Base-by-base conservation (phyloP, 495 filamentous ascomycete species). In the Bathelium albidoporum region DNA sequence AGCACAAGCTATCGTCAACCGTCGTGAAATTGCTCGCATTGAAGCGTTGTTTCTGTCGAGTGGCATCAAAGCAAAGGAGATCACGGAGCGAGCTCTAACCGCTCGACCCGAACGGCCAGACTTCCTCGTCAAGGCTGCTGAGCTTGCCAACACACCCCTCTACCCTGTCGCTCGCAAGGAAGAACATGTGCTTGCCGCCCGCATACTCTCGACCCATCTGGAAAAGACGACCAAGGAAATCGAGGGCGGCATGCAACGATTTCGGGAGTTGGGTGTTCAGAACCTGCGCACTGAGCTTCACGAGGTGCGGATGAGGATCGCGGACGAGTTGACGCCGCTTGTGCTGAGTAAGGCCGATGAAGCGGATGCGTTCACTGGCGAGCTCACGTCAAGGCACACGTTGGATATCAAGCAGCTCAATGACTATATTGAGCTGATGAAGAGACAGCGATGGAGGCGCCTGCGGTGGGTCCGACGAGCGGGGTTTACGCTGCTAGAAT, bases 41-140 rank as follows among this genome's bases (percentile, higher is more conserved):
- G 79, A 83, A 61, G 82, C 90, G 1, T 78, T 95, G 0, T 81
- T 95, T 31, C 78, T 96, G 34, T 89, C 86, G 63, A 87, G 89
- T 0, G 91, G 91, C 52, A 85, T 95, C 71, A 93, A 93, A 73
- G 91, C 91, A 0, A 82, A 84, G 64, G 89, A 91, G 69, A 88
- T 96, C 62, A 78, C 79, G 43, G 82, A 85, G 12, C 81, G 86
- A 55, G 85, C 87, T 20, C 76, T 85, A 43, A 79, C 78, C 32
- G 45, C 52, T 2, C 68, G 69, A 26, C 28, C 60, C 55, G 58
- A 31, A 53, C 75, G 52, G 74, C 77, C 59, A 64, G 72, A 45
- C 66, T 78, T 67, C 75, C 76, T 62, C 73, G 73, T 16, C 70
- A 73, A 31, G 76, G 84, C 69, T 45, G 77, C 65, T 62, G 77